Conservation (phyloP, 345 rosid genomes). For the Citrus cavaleriei region DNA sequence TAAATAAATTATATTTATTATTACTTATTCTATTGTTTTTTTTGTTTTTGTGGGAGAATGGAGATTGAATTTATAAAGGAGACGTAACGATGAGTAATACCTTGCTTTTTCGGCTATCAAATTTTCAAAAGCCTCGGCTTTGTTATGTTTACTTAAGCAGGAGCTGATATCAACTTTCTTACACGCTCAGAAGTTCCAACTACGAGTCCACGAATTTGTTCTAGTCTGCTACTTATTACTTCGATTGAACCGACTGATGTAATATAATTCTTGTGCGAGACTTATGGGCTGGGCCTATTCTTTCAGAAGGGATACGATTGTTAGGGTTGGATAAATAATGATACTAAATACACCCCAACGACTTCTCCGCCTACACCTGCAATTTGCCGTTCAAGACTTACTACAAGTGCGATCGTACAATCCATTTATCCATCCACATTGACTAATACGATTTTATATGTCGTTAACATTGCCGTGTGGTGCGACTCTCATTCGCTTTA, state of each 20-base stretch:
- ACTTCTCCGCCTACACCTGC: accelerated
- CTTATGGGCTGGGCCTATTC: neutral
- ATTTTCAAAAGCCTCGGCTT: neutral
- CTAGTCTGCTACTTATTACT: too few species aligned
- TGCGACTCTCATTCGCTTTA: too few species aligned
- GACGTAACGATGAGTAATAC: conserved; percentile 17
- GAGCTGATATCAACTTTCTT: neutral
- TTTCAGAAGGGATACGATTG: too few species aligned
- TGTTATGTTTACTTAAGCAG: neutral
- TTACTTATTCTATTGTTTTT: neutral
- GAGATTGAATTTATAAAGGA: neutral
- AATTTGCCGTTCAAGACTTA: too few species aligned
- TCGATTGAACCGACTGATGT: too few species aligned
- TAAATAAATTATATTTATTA: neutral
- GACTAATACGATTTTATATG: too few species aligned
- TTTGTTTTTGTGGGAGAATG: neutral
- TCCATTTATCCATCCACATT: too few species aligned
- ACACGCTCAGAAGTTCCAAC: neutral
- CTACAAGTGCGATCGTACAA: too few species aligned
- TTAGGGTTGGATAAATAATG: accelerated
- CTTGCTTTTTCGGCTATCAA: neutral
- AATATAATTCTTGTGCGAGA: too few species aligned
- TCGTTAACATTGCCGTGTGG: too few species aligned
- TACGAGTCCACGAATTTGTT: too few species aligned
- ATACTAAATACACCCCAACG: too few species aligned